Conservation (phyloP, 2,329 filamentous ascomycete species). For the Dactylellina parvicollis region DNA sequence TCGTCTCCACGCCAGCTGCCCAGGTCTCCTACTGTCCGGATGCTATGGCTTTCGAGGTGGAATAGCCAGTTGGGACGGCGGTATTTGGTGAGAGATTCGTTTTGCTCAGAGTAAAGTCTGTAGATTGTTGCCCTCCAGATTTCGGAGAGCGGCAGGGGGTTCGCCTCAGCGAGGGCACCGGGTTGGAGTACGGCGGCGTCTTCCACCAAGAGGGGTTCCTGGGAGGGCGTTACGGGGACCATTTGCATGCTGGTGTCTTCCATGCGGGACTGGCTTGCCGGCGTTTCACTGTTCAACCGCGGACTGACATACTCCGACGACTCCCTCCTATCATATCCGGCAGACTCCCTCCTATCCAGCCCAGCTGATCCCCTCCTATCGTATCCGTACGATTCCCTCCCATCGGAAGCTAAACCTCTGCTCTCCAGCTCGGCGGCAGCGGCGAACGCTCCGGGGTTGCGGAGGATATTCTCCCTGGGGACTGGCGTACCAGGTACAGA, state of each 20-base stretch:
- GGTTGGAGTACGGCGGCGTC: not conserved
- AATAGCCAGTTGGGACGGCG: conserved; percentile 44
- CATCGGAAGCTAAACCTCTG: too few relatives aligned
- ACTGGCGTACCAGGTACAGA: not conserved
- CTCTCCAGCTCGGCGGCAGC: not conserved
- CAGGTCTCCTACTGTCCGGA: conserved; percentile 26
- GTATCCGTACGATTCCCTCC: too few relatives aligned
- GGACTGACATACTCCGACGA: conserved; percentile 8
- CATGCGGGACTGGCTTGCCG: not conserved
- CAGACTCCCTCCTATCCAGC: too few relatives aligned
- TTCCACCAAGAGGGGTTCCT: not conserved
- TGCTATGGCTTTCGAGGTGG: conserved; percentile 21
- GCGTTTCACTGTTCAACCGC: conserved; percentile 1
- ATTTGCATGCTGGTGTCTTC: conserved; percentile 4
- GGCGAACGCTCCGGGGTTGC: not conserved
- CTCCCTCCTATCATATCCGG: too few relatives aligned
- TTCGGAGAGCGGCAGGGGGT: conserved; percentile 32
- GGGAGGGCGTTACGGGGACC: not conserved
- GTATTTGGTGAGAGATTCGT: conserved; percentile 48
- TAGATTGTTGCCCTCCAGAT: conserved; percentile 50
- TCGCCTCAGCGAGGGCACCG: not conserved
- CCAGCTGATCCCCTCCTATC: too few relatives aligned
- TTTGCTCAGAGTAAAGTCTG: conserved; percentile 32
- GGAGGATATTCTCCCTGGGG: not conserved
- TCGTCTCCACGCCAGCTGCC: conserved; percentile 44